A percentile compares a stretch with the other conserved stretches of the same genome.
Conservation (phyloP, 805 yeast genomes). For the Teunomyces cretensis region DNA sequence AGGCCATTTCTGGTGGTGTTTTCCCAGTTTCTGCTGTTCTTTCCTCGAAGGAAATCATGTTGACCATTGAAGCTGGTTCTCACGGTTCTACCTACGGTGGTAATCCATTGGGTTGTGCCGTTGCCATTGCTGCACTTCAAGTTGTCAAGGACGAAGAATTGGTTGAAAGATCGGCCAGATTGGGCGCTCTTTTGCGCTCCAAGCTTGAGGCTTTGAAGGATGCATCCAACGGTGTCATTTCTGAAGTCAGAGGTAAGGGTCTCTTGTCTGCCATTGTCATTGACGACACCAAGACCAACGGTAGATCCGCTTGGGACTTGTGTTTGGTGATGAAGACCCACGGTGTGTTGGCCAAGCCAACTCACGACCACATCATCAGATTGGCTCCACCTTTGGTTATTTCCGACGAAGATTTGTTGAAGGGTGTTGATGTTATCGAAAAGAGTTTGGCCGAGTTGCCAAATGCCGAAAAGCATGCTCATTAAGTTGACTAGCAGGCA, state of each 20-base stretch:
- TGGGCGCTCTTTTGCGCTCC: slow-evolving; percentile 68
- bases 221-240: slow-evolving; percentile 52
- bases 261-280: slow-evolving; percentile 88
- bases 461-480: slow-evolving; percentile 48
- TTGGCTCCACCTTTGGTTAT: slow-evolving; percentile 95
- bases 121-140: slow-evolving; percentile 88
- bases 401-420: slow-evolving; percentile 77
- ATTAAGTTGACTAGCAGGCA: slow-evolving; percentile 24
- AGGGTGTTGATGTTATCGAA: slow-evolving; percentile 76
- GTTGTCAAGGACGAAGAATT: slow-evolving; percentile 87
- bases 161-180: slow-evolving; percentile 68
- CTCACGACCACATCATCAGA: slow-evolving; percentile 93
- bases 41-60: slow-evolving; percentile 88
- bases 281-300: slow-evolving; percentile 78
- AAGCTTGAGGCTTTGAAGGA: slow-evolving; percentile 55
- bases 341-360: slow-evolving; percentile 94
- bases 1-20: slow-evolving; percentile 95
- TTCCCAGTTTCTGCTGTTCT: slow-evolving; percentile 89
- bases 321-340: slow-evolving; percentile 84
- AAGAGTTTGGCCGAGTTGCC: slow-evolving; percentile 56
- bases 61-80: slow-evolving; percentile 87
- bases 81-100: slow-evolving; percentile 99
- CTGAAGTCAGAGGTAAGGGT: slow-evolving; percentile 80
- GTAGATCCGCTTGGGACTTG: slow-evolving; percentile 94
- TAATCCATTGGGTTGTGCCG: slow-evolving; percentile 90